Conservation (phyloP, 495 filamentous ascomycete genomes). For the Trichoderma asperelloides region DNA sequence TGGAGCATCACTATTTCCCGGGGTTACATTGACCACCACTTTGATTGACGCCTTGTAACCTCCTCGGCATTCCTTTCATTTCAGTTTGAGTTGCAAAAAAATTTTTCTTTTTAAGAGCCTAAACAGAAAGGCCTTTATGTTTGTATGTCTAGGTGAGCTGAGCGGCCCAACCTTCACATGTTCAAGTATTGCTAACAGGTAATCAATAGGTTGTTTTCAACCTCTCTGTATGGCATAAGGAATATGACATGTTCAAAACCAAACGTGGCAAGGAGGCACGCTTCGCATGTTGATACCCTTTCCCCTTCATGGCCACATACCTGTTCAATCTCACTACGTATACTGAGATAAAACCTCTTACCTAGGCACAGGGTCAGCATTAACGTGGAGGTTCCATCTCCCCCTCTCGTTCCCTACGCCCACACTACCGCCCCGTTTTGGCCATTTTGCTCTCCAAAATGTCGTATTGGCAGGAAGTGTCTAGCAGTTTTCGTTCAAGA, state of each 20-base stretch:
- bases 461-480: not conserved
- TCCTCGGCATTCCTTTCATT: too few relatives aligned
- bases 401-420: not conserved
- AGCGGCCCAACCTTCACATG: not conserved
- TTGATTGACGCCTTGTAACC: too few relatives aligned
- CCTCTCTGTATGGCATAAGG: not conserved
- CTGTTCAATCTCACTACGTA: not conserved
- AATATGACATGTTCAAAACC: not conserved
- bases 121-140: too few relatives aligned
- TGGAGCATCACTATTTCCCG: not conserved
- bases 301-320: not conserved
- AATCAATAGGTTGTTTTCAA: not conserved
- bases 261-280: not conserved
- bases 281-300: not conserved
- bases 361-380: not conserved
- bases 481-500: not conserved
- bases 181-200: not conserved
- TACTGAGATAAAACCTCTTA: not conserved
- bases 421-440: not conserved
- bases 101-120: too few relatives aligned
- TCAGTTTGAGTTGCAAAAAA: too few relatives aligned
- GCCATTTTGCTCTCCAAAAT: not conserved
- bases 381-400: not conserved
- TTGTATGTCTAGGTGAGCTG: not conserved
- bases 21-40: not conserved